Conservation (phyloP, 2,329 filamentous ascomycete genomes). For the Hymenoscyphus salicellus region DNA sequence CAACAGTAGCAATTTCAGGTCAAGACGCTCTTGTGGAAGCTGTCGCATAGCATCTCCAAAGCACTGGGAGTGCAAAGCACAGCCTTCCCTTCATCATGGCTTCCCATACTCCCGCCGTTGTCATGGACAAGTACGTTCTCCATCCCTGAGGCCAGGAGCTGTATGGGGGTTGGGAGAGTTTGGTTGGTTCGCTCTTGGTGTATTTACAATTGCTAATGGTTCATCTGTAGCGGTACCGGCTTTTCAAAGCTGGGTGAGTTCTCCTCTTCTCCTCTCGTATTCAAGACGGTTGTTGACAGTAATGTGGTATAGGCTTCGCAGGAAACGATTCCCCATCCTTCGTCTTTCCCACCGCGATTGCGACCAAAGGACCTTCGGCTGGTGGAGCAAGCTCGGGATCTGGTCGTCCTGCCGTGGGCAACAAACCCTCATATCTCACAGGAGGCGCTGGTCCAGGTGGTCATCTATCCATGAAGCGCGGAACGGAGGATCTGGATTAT, state of each 20-base stretch:
- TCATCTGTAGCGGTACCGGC: constrained; percentile 79
- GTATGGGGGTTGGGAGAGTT: background rate
- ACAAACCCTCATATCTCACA: constrained; percentile 93
- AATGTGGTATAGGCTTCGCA: constrained; percentile 71
- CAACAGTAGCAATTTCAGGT: constrained; percentile 12
- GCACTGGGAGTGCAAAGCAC: constrained; percentile 28
- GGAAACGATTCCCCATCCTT: constrained; percentile 99
- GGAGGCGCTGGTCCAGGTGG: constrained; percentile 81
- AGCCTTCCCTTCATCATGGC: constrained; percentile 64
- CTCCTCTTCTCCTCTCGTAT: background rate
- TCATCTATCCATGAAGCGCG: constrained; percentile 85
- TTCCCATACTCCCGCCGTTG: constrained; percentile 99
- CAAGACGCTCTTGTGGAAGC: constrained; percentile 17
- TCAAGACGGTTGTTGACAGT: constrained; percentile 6
- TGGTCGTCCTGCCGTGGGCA: constrained; percentile 83
- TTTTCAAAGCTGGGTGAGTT: constrained; percentile 94
- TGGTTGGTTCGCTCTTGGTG: background rate
- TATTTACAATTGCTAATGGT: constrained; percentile 24
- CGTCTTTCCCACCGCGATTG: constrained; percentile 98
- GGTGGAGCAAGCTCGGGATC: constrained; percentile 75
- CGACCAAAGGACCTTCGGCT: constrained; percentile 77
- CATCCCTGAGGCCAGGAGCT: constrained; percentile 31
- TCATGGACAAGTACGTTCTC: constrained; percentile 98
- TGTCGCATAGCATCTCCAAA: constrained; percentile 33
- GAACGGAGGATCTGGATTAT: constrained; percentile 96